phyloP scores from a whole-genome alignment of 352 stramenopile species.

The Phytophthora aleatoria region DNA sequence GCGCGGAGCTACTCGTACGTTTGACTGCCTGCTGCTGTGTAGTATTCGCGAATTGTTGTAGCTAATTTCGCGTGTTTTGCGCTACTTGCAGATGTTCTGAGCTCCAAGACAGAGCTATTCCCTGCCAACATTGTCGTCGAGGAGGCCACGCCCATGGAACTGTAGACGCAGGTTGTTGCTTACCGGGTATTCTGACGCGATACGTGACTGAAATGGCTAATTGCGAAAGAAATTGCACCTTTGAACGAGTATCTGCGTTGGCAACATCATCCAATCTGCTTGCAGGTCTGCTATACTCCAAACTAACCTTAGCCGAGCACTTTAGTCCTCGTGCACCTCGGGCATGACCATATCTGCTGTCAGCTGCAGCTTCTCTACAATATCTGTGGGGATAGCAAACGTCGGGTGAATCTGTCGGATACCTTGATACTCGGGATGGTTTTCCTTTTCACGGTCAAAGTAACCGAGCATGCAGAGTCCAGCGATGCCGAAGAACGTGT shows the following conservation, averaged over 20 bases:
- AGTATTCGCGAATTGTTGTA: not conserved
- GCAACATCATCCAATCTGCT: constrained; percentile 16
- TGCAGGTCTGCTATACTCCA: constrained; percentile 8
- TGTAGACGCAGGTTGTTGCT: constrained; percentile 49
- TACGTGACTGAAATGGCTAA: constrained; percentile 21
- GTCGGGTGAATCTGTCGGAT: constrained; percentile 94
- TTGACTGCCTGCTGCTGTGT: constrained; percentile 11
- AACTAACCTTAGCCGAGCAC: constrained; percentile 4
- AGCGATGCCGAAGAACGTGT: constrained; percentile 98
- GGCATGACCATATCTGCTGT: constrained; percentile 67
- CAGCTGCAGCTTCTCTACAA: constrained; percentile 89
- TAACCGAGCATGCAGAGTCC: constrained; percentile 95
- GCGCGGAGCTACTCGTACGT: constrained; percentile 78
- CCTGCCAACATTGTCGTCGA: constrained; percentile 63
- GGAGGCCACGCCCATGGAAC: constrained; percentile 79
- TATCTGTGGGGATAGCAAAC: constrained; percentile 94
- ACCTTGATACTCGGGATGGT: constrained; percentile 55
- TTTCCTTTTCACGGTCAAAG: constrained; percentile 76
- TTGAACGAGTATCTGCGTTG: constrained; percentile 22
- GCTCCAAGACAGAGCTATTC: constrained; percentile 78
- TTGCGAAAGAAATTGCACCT: constrained; percentile 36
- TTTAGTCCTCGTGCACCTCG: constrained; percentile 28
- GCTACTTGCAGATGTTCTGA: constrained; percentile 57
- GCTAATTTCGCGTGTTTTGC: constrained; percentile 9
- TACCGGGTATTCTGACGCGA: constrained; percentile 18